phyloP scores from a whole-genome alignment of 306 rosid species.

The Vigna reflexopilosa region DNA sequence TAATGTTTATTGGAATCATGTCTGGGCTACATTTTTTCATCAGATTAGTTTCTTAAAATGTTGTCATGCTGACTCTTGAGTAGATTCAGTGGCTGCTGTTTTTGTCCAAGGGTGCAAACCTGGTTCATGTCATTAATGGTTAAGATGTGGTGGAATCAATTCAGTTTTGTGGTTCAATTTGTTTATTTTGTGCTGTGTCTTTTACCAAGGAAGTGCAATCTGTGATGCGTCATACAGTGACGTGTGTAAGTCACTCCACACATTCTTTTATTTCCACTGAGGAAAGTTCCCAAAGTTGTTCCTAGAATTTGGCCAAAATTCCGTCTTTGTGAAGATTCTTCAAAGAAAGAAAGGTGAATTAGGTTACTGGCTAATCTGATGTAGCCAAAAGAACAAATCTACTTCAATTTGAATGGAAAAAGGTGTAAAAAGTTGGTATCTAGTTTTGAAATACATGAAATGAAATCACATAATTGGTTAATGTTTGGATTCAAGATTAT shows the following conservation, averaged over 20 bases:
- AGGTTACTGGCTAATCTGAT: slow-evolving; percentile 19
- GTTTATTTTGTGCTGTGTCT: slow-evolving; percentile 7
- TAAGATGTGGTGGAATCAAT: neutral
- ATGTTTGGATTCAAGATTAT: too few species aligned
- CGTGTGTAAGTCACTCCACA: slow-evolving; percentile 13
- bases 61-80: slow-evolving; percentile 3
- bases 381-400: neutral
- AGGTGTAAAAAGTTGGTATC: too few species aligned
- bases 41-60: neutral
- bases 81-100: slow-evolving; percentile 12
- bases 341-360: slow-evolving; percentile 18
- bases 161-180: slow-evolving; percentile 12
- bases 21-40: neutral
- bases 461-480: too few species aligned
- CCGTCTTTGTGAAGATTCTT: slow-evolving; percentile 12
- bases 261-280: slow-evolving; percentile 24
- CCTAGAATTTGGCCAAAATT: slow-evolving; percentile 14
- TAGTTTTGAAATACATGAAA: too few species aligned
- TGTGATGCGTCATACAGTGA: slow-evolving; percentile 14
- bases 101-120: slow-evolving; percentile 29
- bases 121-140: slow-evolving; percentile 19
- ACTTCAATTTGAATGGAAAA: neutral
- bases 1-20: too few species aligned
- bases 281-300: slow-evolving; percentile 15
- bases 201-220: slow-evolving; percentile 9